These are phyloP conservation scores for Populus euphratica DNA, from an alignment of 345 rosid genomes.

Conservation along the genomic window DNA sequence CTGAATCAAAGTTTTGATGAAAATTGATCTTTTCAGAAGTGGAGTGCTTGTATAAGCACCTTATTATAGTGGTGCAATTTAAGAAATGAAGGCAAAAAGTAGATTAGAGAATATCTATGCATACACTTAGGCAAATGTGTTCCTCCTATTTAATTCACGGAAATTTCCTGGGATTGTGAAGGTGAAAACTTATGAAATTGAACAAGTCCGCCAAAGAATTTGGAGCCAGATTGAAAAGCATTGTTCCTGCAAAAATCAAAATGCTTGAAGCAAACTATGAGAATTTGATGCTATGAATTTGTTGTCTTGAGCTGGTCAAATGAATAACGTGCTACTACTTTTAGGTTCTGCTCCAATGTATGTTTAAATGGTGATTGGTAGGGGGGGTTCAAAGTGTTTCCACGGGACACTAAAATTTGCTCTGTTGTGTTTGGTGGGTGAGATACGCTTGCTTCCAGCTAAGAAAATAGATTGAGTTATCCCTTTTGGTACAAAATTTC, in stretches of 20 bases:
- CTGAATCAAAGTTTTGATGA: background rate
- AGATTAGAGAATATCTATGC: background rate
- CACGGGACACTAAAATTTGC: background rate
- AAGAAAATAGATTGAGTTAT: background rate
- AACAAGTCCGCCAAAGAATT: background rate
- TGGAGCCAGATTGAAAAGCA: background rate
- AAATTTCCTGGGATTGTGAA: background rate
- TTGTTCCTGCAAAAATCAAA: background rate
- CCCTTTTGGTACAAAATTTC: background rate
- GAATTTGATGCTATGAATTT: background rate
- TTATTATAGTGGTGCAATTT: background rate
- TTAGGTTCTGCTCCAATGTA: background rate
- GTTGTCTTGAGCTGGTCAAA: background rate
- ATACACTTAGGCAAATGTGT: background rate
- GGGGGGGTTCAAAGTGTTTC: background rate
- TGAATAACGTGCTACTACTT: background rate
- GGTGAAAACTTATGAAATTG: background rate
- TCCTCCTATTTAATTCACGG: background rate
- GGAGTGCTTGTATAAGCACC: background rate
- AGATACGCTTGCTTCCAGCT: background rate
- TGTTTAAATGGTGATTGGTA: no score
- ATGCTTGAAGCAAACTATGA: background rate
- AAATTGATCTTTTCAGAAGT: background rate
- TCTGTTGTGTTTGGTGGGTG: background rate
- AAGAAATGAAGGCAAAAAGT: background rate